Evolutionary conservation across 495 filamentous ascomycete genomes (phyloP).

Genomic region (Penicillium bovifimosum): DNA sequence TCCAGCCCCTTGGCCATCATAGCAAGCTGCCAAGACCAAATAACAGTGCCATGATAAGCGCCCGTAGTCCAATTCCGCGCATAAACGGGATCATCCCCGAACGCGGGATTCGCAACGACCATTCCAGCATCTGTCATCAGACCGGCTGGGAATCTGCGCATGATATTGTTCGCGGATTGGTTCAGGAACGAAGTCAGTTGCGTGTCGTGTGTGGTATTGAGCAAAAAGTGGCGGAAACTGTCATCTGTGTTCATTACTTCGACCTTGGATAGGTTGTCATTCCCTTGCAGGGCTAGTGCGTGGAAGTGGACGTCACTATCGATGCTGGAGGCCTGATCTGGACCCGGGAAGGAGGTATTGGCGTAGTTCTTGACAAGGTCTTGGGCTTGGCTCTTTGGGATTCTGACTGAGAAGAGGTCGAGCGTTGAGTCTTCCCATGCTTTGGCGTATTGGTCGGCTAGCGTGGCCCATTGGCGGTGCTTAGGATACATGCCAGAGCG

Average conservation of each 20-base stretch:
- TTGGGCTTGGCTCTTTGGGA: constrained; percentile 39
- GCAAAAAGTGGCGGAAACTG: constrained; percentile 57
- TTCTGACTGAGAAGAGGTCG: constrained; percentile 45
- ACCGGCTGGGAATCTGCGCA: constrained; percentile 53
- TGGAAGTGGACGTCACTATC: constrained; percentile 47
- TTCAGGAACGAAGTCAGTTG: constrained; percentile 54
- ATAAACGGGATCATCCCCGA: constrained; percentile 43
- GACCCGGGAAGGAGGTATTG: constrained; percentile 36
- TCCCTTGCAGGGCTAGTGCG: constrained; percentile 50
- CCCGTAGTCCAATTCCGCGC: constrained; percentile 48
- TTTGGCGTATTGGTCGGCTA: constrained; percentile 46
- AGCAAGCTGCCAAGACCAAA: constrained; percentile 61
- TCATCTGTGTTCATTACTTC: constrained; percentile 60
- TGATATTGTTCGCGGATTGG: constrained; percentile 50
- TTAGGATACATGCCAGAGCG: constrained; percentile 44
- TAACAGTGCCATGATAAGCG: constrained; percentile 61
- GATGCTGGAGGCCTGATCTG: constrained; percentile 36
- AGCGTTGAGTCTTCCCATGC: constrained; percentile 61
- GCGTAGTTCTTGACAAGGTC: constrained; percentile 45
- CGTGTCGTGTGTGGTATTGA: constrained; percentile 54
- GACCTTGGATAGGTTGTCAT: constrained; percentile 46
- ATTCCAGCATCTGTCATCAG: constrained; percentile 52
- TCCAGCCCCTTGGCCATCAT: constrained; percentile 59
- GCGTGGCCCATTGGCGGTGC: constrained; percentile 42
- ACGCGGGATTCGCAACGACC: constrained; percentile 59